Evolutionary conservation across 495 filamentous ascomycete genomes (phyloP).

Genomic region (Penicillium macrosclerotiorum): DNA sequence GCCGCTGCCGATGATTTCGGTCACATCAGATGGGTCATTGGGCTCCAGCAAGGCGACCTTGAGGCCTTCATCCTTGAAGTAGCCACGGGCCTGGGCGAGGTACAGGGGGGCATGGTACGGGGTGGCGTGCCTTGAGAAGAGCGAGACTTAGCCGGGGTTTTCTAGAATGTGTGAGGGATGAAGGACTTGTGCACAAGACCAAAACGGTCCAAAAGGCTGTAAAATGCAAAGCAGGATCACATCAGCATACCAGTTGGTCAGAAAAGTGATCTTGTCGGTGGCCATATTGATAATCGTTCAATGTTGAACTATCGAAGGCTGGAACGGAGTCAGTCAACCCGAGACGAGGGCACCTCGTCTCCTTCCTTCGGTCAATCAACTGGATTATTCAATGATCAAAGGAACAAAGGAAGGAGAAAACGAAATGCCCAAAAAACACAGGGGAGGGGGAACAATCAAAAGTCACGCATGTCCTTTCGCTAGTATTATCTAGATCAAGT

Average conservation of each 20-base stretch:
- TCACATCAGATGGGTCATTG: conserved; percentile 69
- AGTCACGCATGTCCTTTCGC: conserved; percentile 73
- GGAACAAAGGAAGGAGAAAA: conserved; percentile 9
- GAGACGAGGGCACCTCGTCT: conserved; percentile 3
- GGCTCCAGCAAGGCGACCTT: conserved; percentile 70
- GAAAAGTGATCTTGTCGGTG: conserved; percentile 73
- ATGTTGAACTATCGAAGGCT: conserved; percentile 18
- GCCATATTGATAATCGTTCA: conserved; percentile 52
- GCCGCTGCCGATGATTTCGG: conserved; percentile 68
- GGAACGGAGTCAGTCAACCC: conserved; percentile 20
- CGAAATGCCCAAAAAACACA: conserved; percentile 22
- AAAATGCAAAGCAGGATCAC: no score
- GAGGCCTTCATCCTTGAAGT: conserved; percentile 66
- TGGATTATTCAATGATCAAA: conserved; percentile 22
- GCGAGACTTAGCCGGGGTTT: conserved; percentile 28
- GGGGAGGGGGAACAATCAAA: conserved; percentile 52
- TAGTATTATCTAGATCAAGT: conserved; percentile 86
- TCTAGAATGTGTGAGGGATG: background rate
- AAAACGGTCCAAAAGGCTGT: background rate
- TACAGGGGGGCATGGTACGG: conserved; percentile 72
- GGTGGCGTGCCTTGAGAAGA: conserved; percentile 61
- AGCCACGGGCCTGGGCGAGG: conserved; percentile 66
- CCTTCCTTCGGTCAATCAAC: conserved; percentile 27
- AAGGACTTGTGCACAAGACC: background rate
- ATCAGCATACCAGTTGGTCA: conserved; percentile 65